These are phyloP conservation scores for Cavenderia fasciculata DNA, from an alignment of 78 protist genomes.

Conservation along the genomic window DNA sequence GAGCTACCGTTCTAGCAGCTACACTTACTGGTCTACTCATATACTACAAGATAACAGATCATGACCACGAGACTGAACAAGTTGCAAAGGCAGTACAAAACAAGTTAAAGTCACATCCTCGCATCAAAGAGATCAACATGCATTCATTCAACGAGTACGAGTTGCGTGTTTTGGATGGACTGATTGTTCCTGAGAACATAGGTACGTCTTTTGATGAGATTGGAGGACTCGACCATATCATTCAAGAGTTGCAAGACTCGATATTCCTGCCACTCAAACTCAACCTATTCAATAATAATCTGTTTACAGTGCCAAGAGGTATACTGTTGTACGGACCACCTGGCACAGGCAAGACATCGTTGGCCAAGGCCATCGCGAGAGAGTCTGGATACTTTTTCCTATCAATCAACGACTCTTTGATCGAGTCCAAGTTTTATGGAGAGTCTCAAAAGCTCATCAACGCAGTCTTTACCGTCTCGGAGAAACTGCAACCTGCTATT, in stretches of 20 bases:
- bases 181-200: too few species aligned
- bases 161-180: too few species aligned
- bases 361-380: constrained; percentile 25
- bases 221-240: constrained; percentile 25
- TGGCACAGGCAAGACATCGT: constrained; percentile 35
- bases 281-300: neutral
- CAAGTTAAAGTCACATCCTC: too few species aligned
- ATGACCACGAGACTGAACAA: too few species aligned
- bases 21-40: too few species aligned
- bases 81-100: too few species aligned
- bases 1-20: too few species aligned
- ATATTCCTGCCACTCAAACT: constrained; percentile 3
- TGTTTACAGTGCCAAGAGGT: constrained; percentile 17
- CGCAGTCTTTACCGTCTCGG: constrained; percentile 4
- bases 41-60: too few species aligned
- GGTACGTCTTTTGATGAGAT: constrained; percentile 10
- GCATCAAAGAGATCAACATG: too few species aligned
- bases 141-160: too few species aligned
- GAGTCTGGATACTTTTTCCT: neutral
- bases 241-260: constrained; percentile 13
- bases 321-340: constrained; percentile 28
- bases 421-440: constrained; percentile 19
- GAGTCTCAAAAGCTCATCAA: constrained; percentile 3
- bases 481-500: constrained; percentile 21
- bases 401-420: constrained; percentile 1